phyloP scores from a whole-genome alignment of 352 stramenopile genomes.

The Pythium brachiatum region DNA sequence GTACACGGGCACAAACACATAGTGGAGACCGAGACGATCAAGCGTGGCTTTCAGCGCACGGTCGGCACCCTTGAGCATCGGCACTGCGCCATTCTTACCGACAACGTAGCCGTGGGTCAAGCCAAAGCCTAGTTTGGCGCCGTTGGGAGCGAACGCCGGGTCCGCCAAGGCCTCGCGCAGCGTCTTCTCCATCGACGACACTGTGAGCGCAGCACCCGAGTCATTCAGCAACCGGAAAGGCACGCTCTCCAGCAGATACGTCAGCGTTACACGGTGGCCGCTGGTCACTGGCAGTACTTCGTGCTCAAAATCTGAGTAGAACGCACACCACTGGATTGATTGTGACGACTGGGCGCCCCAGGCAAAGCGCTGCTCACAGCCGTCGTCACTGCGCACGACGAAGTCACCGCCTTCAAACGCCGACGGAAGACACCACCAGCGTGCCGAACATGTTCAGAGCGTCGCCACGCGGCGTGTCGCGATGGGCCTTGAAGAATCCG shows the following conservation, averaged over 20 bases:
- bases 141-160: slow-evolving; percentile 7
- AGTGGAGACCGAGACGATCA: slow-evolving; percentile 13
- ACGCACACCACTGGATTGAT: slow-evolving; percentile 20
- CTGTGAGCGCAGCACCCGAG: background rate
- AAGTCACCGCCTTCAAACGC: slow-evolving; percentile 17
- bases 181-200: background rate
- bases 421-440: slow-evolving; percentile 13
- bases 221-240: background rate
- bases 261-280: slow-evolving; percentile 18
- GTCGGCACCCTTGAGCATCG: slow-evolving; percentile 17
- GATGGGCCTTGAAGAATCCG: slow-evolving; percentile 23
- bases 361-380: slow-evolving; percentile 2
- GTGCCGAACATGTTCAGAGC: slow-evolving; percentile 12
- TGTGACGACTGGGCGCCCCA: background rate
- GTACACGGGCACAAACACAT: slow-evolving; percentile 21
- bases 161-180: slow-evolving; percentile 4
- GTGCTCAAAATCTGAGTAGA: slow-evolving; percentile 25
- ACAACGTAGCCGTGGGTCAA: slow-evolving; percentile 10
- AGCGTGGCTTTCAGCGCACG: slow-evolving; percentile 12
- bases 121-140: slow-evolving; percentile 15
- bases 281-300: slow-evolving; percentile 12
- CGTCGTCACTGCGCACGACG: slow-evolving; percentile 10
- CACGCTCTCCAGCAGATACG: slow-evolving; percentile 10
- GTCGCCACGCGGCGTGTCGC: slow-evolving; percentile 13
- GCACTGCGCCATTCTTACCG: background rate